A percentile compares a stretch with the other conserved stretches of the same genome.
These are phyloP conservation scores for Boletus coccyginus DNA, from an alignment of 768 basidiomycete genomes.

Conservation along the genomic window DNA sequence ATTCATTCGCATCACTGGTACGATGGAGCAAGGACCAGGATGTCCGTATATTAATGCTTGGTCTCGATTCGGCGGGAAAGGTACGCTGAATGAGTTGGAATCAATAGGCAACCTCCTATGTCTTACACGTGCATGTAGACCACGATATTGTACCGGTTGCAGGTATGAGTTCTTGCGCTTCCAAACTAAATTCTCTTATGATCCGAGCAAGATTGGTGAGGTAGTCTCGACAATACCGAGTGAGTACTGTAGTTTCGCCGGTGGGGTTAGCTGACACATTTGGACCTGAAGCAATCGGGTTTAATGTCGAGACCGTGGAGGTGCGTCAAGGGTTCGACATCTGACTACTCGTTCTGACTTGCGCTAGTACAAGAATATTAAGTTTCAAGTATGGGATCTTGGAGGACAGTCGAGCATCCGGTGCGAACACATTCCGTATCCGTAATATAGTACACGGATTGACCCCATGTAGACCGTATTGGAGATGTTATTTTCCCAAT, in stretches of 20 bases:
- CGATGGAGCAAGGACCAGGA: conserved; percentile 96
- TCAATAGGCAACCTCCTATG: conserved; percentile 22
- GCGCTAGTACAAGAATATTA: conserved; percentile 92
- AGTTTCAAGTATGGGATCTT: conserved; percentile 99
- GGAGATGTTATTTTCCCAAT: conserved; percentile 99
- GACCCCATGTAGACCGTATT: conserved; percentile 68
- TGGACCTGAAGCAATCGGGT: conserved; percentile 80
- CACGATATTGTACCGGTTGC: conserved; percentile 74
- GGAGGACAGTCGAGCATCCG: conserved; percentile 96
- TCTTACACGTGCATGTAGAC: conserved; percentile 47
- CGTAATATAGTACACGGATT: conserved; percentile 2
- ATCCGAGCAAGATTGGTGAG: conserved; percentile 79
- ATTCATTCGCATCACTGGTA: conserved; percentile 78
- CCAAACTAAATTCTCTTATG: conserved; percentile 6
- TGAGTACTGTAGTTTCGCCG: conserved; percentile 37
- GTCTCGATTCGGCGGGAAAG: conserved; percentile 93
- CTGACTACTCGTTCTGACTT: conserved; percentile 9
- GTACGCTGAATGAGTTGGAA: conserved; percentile 45
- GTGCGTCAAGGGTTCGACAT: conserved; percentile 35
- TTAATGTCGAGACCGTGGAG: conserved; percentile 98
- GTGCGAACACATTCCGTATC: conserved; percentile 39
- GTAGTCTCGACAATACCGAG: conserved; percentile 98
- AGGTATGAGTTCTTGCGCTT: conserved; percentile 42
- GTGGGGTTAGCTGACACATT: conserved; percentile 8
- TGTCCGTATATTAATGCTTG: conserved; percentile 97